Evolutionary conservation across 2,329 filamentous ascomycete species (phyloP).

Genomic region (Talaromyces sp.): DNA sequence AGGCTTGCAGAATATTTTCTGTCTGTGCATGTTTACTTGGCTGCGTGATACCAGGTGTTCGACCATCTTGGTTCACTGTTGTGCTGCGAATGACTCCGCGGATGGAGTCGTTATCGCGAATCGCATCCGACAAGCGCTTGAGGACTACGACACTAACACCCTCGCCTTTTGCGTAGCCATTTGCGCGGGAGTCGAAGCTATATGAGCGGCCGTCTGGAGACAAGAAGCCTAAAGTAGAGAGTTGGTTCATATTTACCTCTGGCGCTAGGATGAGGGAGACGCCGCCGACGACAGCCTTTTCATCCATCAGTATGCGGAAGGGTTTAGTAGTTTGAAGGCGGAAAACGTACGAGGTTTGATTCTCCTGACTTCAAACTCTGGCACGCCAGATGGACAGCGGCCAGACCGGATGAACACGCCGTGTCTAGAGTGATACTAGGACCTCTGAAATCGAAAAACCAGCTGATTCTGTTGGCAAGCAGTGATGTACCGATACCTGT

Average conservation of each 20-base stretch:
- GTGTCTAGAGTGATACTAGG: constrained; percentile 24
- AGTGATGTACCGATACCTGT: constrained; percentile 20
- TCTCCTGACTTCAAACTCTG: no score
- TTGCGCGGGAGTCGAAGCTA: constrained; percentile 41
- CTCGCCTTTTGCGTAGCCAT: constrained; percentile 52
- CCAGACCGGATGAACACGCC: constrained; percentile 23
- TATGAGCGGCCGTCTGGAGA: constrained; percentile 44
- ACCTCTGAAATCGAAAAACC: constrained; percentile 33
- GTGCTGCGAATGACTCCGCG: constrained; percentile 33
- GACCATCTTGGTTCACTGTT: constrained; percentile 30
- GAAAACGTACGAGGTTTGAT: constrained; percentile 7
- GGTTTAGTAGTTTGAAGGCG: constrained; percentile 28
- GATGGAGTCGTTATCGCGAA: constrained; percentile 43
- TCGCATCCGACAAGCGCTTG: constrained; percentile 47
- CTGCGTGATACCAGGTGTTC: constrained; percentile 28
- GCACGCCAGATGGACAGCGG: constrained; percentile 24
- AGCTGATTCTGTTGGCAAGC: constrained; percentile 35
- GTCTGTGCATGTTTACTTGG: constrained; percentile 21
- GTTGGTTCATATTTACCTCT: constrained; percentile 12
- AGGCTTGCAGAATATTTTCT: no score
- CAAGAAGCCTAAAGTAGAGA: constrained; percentile 41
- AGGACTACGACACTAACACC: constrained; percentile 44
- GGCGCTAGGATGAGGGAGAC: no score
- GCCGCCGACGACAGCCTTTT: no score
- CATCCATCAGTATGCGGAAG: constrained; percentile 2